Base-by-base conservation (phyloP, 352 stramenopile genomes). In the Globisporangium spiculum region DNA sequence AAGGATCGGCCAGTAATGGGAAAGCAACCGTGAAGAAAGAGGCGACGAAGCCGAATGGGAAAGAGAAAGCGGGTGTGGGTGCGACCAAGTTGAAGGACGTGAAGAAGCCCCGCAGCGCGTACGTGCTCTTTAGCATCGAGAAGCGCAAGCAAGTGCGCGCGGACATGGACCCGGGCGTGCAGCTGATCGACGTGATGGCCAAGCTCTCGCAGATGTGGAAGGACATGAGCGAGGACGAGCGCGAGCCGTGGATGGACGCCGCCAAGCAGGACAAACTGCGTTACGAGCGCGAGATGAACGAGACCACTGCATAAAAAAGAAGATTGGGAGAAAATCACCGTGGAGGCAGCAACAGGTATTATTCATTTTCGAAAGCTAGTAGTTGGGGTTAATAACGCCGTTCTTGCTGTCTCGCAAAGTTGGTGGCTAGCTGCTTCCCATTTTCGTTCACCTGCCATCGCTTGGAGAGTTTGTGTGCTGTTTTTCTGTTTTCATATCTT, bases 241-340 rank as follows among this genome's bases (percentile, higher is more conserved):
- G 83, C 46, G 68, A 63, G 50, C 79, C 77, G n/a, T 91, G 84
- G 84, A 50, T 78, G n/a, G 78, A 93, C 14, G 78, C 78, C 1
- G 81, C 81, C 18, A 84, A 75, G 60, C 67, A 87, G 52, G 84
- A 93, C 60, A 73, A 81, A 69, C 46, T 78, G 69, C 81, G 83
- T n/a, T 93, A 91, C 57, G 78, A 91, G 58, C 71, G 66, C 50
- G 80, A 90, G 69, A 91, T 93, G 78, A 91, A 93, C 70, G 85
- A 90, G 70, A 79, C 76, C 26, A 63, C 70, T 36, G 71, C 67
- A 60, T 82, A 79, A 69, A 63, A 3, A 26, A 61, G 7, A 38
- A 41, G 26, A 60, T 55, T 24, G 48, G 48, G 56, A 60, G 30
- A 18, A 14, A 1, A 34, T 5, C 27, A 20, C 8, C 16, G 27